A percentile compares a stretch with the other conserved stretches of the same genome.
These are phyloP conservation scores for Monosporascus sp. DNA, from an alignment of 2,329 filamentous ascomycete species.

Conservation along the genomic window DNA sequence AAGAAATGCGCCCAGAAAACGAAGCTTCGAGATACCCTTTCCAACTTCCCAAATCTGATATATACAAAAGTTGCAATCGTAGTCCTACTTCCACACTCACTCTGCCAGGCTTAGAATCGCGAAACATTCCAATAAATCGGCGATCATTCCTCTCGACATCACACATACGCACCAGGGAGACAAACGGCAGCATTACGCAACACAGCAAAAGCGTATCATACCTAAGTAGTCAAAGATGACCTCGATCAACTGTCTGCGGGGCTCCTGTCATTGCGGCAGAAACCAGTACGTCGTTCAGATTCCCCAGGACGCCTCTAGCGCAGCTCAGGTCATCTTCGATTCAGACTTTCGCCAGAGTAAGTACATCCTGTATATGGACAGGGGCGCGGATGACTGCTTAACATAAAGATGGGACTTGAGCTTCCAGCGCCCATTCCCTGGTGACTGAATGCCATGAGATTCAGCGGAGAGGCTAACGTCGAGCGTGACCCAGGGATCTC, in stretches of 20 bases:
- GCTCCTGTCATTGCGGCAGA: conserved; percentile 79
- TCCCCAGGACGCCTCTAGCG: conserved; percentile 50
- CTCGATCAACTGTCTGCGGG: conserved; percentile 54
- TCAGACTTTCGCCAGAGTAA: conserved; percentile 65
- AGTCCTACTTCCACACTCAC: too few relatives aligned
- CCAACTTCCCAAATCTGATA: background rate
- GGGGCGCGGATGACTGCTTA: background rate
- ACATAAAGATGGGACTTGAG: background rate
- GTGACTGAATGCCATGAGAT: background rate
- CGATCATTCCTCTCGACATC: too few relatives aligned
- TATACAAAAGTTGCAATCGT: too few relatives aligned
- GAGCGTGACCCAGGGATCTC: conserved; percentile 46
- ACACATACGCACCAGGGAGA: too few relatives aligned
- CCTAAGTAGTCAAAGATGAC: conserved; percentile 33
- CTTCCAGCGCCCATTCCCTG: background rate
- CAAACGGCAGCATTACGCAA: too few relatives aligned
- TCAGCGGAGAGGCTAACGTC: conserved; percentile 9
- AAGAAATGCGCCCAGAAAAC: background rate
- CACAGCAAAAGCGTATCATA: too few relatives aligned
- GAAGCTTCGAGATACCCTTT: background rate
- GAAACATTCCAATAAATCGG: too few relatives aligned
- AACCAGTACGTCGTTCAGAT: conserved; percentile 75
- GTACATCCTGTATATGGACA: conserved; percentile 28
- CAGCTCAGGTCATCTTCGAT: conserved; percentile 70
- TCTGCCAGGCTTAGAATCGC: too few relatives aligned